A percentile compares a stretch with the other conserved stretches of the same genome.
phyloP scores from a whole-genome alignment of 306 rosid species.

The Neltuma alba region DNA sequence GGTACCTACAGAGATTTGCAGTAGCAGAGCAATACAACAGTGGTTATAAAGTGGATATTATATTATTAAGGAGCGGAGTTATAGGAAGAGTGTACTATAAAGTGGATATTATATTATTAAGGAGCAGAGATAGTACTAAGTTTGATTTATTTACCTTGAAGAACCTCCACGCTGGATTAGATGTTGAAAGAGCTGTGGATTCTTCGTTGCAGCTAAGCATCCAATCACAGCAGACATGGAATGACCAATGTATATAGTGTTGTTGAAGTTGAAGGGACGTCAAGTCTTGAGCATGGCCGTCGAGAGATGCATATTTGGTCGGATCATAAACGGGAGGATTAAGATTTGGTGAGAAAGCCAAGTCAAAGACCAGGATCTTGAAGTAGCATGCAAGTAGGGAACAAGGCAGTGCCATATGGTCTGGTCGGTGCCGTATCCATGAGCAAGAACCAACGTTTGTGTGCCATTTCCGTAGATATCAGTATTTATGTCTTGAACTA shows the following conservation, averaged over 20 bases:
- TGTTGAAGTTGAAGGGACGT: conserved; percentile 50
- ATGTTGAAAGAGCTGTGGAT: conserved; percentile 57
- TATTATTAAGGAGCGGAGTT: no score
- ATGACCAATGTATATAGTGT: conserved; percentile 49
- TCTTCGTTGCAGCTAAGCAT: conserved; percentile 50
- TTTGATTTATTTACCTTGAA: conserved; percentile 41
- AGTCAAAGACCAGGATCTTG: conserved; percentile 59
- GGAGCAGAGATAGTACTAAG: no score
- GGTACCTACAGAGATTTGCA: conserved; percentile 35
- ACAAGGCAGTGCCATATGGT: conserved; percentile 48
- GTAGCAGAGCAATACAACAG: background rate
- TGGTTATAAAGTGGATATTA: no score
- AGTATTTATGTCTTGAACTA: conserved; percentile 48
- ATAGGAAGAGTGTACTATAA: no score
- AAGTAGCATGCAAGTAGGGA: conserved; percentile 56
- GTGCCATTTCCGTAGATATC: conserved; percentile 55
- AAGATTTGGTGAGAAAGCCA: conserved; percentile 52
- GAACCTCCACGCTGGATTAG: conserved; percentile 49
- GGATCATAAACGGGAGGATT: conserved; percentile 33
- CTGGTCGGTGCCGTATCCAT: conserved; percentile 54
- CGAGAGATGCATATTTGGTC: conserved; percentile 45
- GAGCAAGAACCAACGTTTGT: conserved; percentile 53
- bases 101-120: no score
- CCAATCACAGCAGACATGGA: conserved; percentile 70
- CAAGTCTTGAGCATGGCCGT: conserved; percentile 52